Base-by-base conservation (phyloP, 2,329 filamentous ascomycete genomes). In the Alternaria triticimaculans region DNA sequence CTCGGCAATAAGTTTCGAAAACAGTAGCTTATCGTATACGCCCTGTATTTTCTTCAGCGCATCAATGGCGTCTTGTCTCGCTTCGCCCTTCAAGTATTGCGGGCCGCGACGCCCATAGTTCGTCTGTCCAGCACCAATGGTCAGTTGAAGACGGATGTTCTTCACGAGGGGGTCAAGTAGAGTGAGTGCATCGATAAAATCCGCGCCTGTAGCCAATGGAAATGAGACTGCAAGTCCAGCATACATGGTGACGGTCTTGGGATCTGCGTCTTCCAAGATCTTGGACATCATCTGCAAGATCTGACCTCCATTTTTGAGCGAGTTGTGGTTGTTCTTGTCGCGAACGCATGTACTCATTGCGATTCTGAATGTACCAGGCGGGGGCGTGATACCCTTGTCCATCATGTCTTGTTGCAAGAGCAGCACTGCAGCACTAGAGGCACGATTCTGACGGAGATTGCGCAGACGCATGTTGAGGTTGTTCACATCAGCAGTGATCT, bases 261-360 rank as follows among this genome's bases (percentile, higher is more conserved):
- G 25, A 56, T 80, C 77, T 9, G 64, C 71, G 49, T 80, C 75
- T 41, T 73, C 72, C 10, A 78, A 64, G 2, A 66, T 66, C 11
- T 64, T 58, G 11, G 54, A 65, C 76, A 79, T 79, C 28, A 71
- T 67, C 11, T 89, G 83, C 28, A 97, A 81, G 25, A 97, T 83
- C 55, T 83, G 79, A 55, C 84, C 87, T 5, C 92, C 91, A 68
- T 91, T 85, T 4, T 83, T 80, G 67, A 97, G 86, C 21, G 88
- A 87, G 56, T 90, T 87, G n/a, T 78, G 84, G 77, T 96, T 97
- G 59, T 89, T 89, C 74, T 89, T 90, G 82, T 97, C 93, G 60
- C 90, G 87, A 23, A 88, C 82, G 78, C 94, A 97, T 6, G 88
- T 85, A 66, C 86, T 86, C 83, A 97, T 88, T 58, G 91, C 93